Evolutionary conservation across 305 asterid species (phyloP), one percentile per base, ranked within the genome.

Genomic region (Fraxinus xanthoxyloides): DNA sequence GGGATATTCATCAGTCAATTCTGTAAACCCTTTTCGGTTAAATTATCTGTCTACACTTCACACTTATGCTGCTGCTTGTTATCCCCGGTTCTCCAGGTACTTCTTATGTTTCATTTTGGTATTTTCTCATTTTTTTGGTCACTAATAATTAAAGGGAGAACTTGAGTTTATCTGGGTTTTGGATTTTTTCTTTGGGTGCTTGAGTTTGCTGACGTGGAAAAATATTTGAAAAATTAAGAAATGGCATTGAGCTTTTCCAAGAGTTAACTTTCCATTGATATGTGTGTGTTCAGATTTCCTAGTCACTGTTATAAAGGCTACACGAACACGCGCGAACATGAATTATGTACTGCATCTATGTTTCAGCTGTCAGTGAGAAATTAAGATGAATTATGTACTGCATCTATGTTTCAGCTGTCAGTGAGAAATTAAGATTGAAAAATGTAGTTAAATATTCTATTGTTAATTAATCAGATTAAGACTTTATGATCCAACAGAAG

Each of bases 41-140:
- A 79, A 34, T 61, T 72, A 78, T 67, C 40, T 26, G 38, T 63
- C 84, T 48, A 84, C 82, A 21, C 61, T 63, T 80, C 51, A 26
- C 69, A 72, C 59, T 48, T 76, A 72, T 48, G 46, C 31, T 67
- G 79, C 80, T 30, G 85, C 89, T 85, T 79, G 86, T 31, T 85
- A 21, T 72, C 81, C 84, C 38, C 78, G 82, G 5, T 65, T 77
- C 43, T 87, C 92, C 26, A 90, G 97, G 98, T 93, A 88, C 56
- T 12, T 77, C 43, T 28, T 72, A 2, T 65, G 12, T 32, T 23
- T 43, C 35, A 73, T 32, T n/a, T 67, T 28, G 19, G 10, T 19
- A 40, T 34, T 65, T 2, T 48, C 19, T 28, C 34, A 32, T 76
- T 51, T 79, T 26, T 65, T 69, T 72, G 26, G 7, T 24, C 65